Evolutionary conservation across 2,329 filamentous ascomycete genomes (phyloP).

Genomic region (Ramichloridium luteum): DNA sequence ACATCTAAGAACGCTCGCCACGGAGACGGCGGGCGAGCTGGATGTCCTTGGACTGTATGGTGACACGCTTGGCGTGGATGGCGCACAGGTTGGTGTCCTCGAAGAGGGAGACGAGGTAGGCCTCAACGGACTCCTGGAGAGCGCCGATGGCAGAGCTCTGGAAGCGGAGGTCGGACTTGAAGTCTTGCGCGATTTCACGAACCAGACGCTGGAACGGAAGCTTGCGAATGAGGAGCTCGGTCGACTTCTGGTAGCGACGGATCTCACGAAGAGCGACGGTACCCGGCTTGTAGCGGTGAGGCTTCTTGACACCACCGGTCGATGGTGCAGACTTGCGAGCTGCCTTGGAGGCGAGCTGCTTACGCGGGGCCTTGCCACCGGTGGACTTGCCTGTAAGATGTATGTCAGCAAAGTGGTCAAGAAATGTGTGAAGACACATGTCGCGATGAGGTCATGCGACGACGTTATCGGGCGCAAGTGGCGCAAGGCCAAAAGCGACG

Average conservation of each 20-base stretch:
- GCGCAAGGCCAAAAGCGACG: constrained; percentile 12
- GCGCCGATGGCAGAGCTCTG: constrained; percentile 91
- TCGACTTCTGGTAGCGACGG: constrained; percentile 75
- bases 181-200: constrained; percentile 58
- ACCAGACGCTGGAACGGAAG: constrained; percentile 70
- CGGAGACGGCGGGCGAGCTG: constrained; percentile 61
- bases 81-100: constrained; percentile 94
- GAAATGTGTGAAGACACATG: constrained; percentile 7
- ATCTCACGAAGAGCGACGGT: constrained; percentile 88
- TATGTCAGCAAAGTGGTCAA: constrained; percentile 22
- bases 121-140: constrained; percentile 90
- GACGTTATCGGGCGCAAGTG: constrained; percentile 10
- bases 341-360: constrained; percentile 99
- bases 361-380: constrained; percentile 63
- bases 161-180: constrained; percentile 70
- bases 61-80: constrained; percentile 91
- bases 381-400: constrained; percentile 53
- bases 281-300: constrained; percentile 46
- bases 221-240: constrained; percentile 73
- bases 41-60: constrained; percentile 87
- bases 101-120: constrained; percentile 91
- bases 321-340: constrained; percentile 96
- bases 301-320: constrained; percentile 59
- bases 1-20: constrained; percentile 41
- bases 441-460: constrained; percentile 7